Conservation (phyloP, 164 flowering plant species). For the Annona cherimola region DNA sequence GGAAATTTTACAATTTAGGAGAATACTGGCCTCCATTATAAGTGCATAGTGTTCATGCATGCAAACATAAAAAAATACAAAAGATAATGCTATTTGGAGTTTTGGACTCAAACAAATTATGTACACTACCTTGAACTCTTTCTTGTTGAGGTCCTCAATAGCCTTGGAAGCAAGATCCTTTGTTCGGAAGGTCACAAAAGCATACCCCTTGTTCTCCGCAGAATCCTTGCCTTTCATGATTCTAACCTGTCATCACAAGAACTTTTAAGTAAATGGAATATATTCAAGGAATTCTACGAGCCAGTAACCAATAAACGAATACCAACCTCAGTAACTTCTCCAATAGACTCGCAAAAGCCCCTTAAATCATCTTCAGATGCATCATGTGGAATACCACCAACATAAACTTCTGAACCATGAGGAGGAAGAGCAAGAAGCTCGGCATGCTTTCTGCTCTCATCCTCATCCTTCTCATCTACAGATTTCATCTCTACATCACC, state of each 20-base stretch:
- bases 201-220: constrained; percentile 73
- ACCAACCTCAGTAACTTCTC: constrained; percentile 77
- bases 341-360: constrained; percentile 57
- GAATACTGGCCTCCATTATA: background rate
- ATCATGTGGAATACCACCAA: constrained; percentile 76
- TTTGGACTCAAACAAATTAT: background rate
- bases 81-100: background rate
- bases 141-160: constrained; percentile 56
- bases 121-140: constrained; percentile 58
- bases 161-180: constrained; percentile 76
- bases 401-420: constrained; percentile 85
- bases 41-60: background rate
- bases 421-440: constrained; percentile 92
- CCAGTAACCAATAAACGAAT: background rate
- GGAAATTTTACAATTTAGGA: background rate
- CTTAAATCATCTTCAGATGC: constrained; percentile 62
- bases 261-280: constrained; percentile 3
- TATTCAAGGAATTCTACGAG: background rate
- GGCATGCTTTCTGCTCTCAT: constrained; percentile 51
- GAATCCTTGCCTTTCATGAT: constrained; percentile 76
- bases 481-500: constrained; percentile 37
- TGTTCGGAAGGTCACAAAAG: constrained; percentile 71
- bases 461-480: constrained; percentile 32
- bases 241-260: constrained; percentile 47
- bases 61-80: too few species aligned